phyloP scores from a whole-genome alignment of 176 grass and related monocot species.

The Avena insularis region DNA sequence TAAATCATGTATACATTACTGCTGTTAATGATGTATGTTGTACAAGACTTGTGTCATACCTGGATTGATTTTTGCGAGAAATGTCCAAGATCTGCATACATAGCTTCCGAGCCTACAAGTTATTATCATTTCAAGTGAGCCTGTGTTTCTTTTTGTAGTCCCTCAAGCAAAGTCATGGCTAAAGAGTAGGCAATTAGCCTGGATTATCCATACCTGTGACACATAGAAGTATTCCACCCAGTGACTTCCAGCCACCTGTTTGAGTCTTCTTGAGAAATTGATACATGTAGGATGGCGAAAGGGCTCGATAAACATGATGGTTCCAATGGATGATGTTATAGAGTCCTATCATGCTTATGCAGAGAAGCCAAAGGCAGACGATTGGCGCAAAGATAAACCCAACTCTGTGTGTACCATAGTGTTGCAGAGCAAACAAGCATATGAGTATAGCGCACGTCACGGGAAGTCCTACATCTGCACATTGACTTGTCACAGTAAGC shows the following conservation, averaged over 20 bases:
- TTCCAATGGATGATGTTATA: conserved; percentile 93
- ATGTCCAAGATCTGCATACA: conserved; percentile 98
- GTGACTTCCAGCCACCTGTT: conserved; percentile 88
- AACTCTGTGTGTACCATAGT: conserved; percentile 88
- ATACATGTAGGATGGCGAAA: conserved; percentile 96
- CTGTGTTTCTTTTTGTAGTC: background rate
- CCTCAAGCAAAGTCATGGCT: background rate
- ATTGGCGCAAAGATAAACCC: conserved; percentile 94
- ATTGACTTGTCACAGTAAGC: conserved; percentile 32
- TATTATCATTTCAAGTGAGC: conserved; percentile 35
- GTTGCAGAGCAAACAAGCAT: conserved; percentile 95
- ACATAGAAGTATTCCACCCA: conserved; percentile 96
- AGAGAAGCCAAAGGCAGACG: conserved; percentile 81
- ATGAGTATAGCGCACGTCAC: conserved; percentile 79
- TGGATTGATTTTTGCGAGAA: conserved; percentile 92
- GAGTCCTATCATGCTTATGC: conserved; percentile 85
- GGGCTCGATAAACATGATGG: conserved; percentile 79
- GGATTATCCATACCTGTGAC: conserved; percentile 76
- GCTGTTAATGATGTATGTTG: background rate
- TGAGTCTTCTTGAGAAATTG: conserved; percentile 88
- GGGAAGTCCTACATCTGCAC: conserved; percentile 89
- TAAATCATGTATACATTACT: conserved; percentile 1
- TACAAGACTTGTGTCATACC: conserved; percentile 45
- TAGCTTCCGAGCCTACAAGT: conserved; percentile 85
- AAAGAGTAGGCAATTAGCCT: conserved; percentile 9